These are phyloP conservation scores for Trichoderma arundinaceum DNA, from an alignment of 2,329 filamentous ascomycete genomes.

Conservation along the genomic window DNA sequence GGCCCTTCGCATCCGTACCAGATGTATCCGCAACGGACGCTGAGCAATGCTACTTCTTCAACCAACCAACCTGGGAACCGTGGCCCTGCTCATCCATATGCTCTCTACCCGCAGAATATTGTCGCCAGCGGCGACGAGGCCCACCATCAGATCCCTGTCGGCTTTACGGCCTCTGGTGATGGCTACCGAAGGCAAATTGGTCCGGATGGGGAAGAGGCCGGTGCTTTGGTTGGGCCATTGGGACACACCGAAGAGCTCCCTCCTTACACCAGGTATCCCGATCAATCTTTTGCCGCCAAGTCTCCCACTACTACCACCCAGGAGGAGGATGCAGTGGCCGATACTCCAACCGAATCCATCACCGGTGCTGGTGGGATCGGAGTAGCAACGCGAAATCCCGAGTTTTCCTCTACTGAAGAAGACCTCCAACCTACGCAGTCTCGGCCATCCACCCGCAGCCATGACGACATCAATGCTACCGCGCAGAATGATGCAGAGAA, in stretches of 20 bases:
- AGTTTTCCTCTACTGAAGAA: slow-evolving; percentile 63
- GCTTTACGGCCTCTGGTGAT: slow-evolving; percentile 71
- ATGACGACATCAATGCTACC: slow-evolving; percentile 60
- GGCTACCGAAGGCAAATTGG: slow-evolving; percentile 75
- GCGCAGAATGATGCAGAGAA: slow-evolving; percentile 56
- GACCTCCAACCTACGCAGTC: slow-evolving; percentile 58
- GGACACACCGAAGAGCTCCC: slow-evolving; percentile 91
- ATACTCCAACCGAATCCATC: slow-evolving; percentile 40
- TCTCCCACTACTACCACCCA: slow-evolving; percentile 40
- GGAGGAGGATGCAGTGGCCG: slow-evolving; percentile 26
- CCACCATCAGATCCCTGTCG: slow-evolving; percentile 64
- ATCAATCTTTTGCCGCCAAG: slow-evolving; percentile 69
- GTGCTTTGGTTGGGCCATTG: slow-evolving; percentile 83
- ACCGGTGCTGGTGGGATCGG: slow-evolving; percentile 67
- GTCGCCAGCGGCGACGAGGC: slow-evolving; percentile 58
- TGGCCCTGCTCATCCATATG: slow-evolving; percentile 83
- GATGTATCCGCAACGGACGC: slow-evolving; percentile 77
- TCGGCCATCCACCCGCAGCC: slow-evolving; percentile 57
- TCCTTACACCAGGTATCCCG: slow-evolving; percentile 88
- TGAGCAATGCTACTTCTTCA: slow-evolving; percentile 74
- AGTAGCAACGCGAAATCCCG: slow-evolving; percentile 65
- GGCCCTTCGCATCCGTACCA: slow-evolving; percentile 84
- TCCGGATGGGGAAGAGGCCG: slow-evolving; percentile 83
- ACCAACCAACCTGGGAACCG: slow-evolving; percentile 54
- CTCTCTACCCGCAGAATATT: slow-evolving; percentile 83